Conservation (phyloP, 1,284 basidiomycete genomes). For the Cryptococcus hybrid region DNA sequence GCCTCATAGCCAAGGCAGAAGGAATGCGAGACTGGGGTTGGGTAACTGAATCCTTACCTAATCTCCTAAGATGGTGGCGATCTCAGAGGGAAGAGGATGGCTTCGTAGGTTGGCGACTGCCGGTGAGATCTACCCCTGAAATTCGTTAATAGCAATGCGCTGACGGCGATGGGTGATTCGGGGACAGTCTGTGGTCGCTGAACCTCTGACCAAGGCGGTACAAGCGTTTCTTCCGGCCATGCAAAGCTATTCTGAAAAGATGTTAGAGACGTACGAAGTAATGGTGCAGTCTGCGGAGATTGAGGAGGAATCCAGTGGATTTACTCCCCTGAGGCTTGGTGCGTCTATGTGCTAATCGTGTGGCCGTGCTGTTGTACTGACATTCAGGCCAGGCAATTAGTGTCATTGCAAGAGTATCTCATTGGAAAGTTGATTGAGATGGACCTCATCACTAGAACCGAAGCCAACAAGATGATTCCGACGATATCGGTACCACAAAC, state of each 20-base stretch:
- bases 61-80: conserved; percentile 36
- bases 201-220: conserved; percentile 3
- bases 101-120: conserved; percentile 26
- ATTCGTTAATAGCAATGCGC: not conserved
- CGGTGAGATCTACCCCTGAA: not conserved
- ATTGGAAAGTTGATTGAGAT: conserved; percentile 26
- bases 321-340: conserved; percentile 41
- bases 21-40: conserved; percentile 21
- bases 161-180: too few species aligned
- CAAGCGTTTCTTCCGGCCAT: conserved; percentile 10
- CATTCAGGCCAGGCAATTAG: conserved; percentile 21
- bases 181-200: conserved; percentile 9
- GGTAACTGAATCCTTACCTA: conserved; percentile 30
- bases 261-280: conserved; percentile 9
- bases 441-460: conserved; percentile 22
- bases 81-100: conserved; percentile 19
- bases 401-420: conserved; percentile 26
- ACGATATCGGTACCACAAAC: conserved; percentile 5
- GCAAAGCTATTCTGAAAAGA: conserved; percentile 10
- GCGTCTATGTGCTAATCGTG: conserved; percentile 2
- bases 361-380: not conserved
- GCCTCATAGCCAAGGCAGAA: not conserved
- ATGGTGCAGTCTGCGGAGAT: conserved; percentile 18
- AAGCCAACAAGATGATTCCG: conserved; percentile 18
- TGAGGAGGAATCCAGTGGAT: conserved; percentile 34